Evolutionary conservation across 2,329 filamentous ascomycete species (phyloP).

Genomic region (Hymenoscyphus albidus): DNA sequence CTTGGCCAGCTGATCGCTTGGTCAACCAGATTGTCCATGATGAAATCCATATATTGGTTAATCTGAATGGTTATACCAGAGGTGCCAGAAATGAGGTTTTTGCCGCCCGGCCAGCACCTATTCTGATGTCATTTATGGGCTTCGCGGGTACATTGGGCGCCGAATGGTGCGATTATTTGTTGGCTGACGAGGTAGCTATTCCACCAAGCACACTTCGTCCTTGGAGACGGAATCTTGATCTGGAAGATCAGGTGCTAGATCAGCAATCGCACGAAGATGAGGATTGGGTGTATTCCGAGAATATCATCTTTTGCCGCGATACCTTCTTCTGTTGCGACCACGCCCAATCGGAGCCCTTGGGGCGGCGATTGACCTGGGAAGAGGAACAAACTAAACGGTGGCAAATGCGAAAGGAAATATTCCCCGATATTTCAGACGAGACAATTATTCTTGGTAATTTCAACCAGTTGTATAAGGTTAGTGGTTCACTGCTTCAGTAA

Average conservation of each 20-base stretch:
- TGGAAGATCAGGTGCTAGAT: slow-evolving; percentile 68
- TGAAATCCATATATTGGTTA: slow-evolving; percentile 89
- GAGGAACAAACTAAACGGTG: slow-evolving; percentile 79
- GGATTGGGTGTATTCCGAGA: slow-evolving; percentile 94
- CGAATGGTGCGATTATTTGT: slow-evolving; percentile 97
- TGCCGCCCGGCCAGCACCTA: slow-evolving; percentile 85
- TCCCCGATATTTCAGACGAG: slow-evolving; percentile 77
- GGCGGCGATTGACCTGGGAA: slow-evolving; percentile 70
- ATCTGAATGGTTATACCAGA: slow-evolving; percentile 96
- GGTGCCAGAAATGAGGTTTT: slow-evolving; percentile 98
- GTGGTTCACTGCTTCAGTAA: slow-evolving; percentile 23
- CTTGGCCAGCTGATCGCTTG: slow-evolving; percentile 78
- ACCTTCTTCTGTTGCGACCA: slow-evolving; percentile 99
- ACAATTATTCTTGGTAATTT: slow-evolving; percentile 94
- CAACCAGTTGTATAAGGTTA: slow-evolving; percentile 96
- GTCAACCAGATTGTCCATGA: slow-evolving; percentile 84
- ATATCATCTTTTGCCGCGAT: slow-evolving; percentile 89
- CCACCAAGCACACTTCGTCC: slow-evolving; percentile 78
- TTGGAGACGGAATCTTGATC: slow-evolving; percentile 67
- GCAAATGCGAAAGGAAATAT: slow-evolving; percentile 90
- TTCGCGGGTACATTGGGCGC: slow-evolving; percentile 94
- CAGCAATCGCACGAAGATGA: slow-evolving; percentile 58
- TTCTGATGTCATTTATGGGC: slow-evolving; percentile 99
- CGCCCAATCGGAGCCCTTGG: slow-evolving; percentile 76
- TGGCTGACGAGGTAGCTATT: slow-evolving; percentile 85